Conservation (phyloP, 352 stramenopile species). For the Plasmopara muralis region DNA sequence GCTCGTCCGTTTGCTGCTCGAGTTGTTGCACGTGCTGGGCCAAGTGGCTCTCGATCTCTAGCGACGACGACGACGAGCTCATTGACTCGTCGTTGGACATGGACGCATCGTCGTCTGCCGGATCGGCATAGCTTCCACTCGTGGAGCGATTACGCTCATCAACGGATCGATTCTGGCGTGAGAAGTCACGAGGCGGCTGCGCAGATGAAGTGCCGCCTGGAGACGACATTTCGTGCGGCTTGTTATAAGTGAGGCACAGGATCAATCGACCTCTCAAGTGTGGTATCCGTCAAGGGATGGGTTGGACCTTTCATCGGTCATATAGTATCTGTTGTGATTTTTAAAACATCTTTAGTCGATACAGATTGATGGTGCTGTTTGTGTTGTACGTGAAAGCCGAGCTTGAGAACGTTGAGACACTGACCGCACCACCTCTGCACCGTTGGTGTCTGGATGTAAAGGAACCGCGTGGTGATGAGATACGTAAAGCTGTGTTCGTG, state of each 20-base stretch:
- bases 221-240: neutral
- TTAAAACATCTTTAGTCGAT: too few relatives aligned
- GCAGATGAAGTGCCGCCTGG: slow-evolving; percentile 4
- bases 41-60: slow-evolving; percentile 26
- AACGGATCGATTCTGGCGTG: slow-evolving; percentile 7
- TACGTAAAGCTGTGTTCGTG: slow-evolving; percentile 67
- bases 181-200: slow-evolving; percentile 9
- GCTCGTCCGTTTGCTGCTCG: slow-evolving; percentile 1
- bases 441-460: slow-evolving; percentile 84
- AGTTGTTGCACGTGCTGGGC: slow-evolving; percentile 3
- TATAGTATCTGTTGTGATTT: neutral
- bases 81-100: slow-evolving; percentile 65
- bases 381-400: slow-evolving; percentile 86
- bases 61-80: slow-evolving; percentile 40
- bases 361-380: slow-evolving; percentile 61
- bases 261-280: neutral
- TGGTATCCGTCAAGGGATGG: neutral
- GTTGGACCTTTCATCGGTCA: neutral
- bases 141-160: slow-evolving; percentile 25
- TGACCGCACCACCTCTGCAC: slow-evolving; percentile 57
- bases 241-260: too few relatives aligned
- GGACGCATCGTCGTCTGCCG: slow-evolving; percentile 31
- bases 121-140: slow-evolving; percentile 18
- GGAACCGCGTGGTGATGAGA: slow-evolving; percentile 71
- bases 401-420: slow-evolving; percentile 78